Evolutionary conservation across 2,329 filamentous ascomycete genomes (phyloP).

Genomic region (Aschersonia sp.): DNA sequence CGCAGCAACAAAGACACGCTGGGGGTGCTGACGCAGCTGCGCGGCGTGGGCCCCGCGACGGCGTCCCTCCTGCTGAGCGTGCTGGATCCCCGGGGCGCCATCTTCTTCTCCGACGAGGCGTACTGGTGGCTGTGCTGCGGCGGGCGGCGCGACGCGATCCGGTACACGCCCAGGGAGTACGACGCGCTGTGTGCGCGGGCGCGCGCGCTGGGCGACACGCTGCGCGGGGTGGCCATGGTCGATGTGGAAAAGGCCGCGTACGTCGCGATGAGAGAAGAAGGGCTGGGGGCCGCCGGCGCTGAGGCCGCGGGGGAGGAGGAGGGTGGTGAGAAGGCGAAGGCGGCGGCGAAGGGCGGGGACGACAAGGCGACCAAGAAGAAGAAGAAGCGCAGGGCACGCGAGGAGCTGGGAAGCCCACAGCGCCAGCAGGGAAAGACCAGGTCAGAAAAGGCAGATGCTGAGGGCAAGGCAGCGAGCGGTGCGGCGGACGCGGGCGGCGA

Average conservation of each 20-base stretch:
- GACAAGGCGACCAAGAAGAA: background rate
- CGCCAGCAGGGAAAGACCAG: background rate
- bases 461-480: background rate
- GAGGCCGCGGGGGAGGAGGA: no score
- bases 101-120: conserved; percentile 72
- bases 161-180: conserved; percentile 60
- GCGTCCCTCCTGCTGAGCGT: conserved; percentile 60
- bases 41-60: conserved; percentile 66
- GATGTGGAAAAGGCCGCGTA: conserved; percentile 60
- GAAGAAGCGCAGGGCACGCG: background rate
- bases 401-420: background rate
- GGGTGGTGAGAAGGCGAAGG: no score
- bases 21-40: conserved; percentile 42
- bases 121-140: conserved; percentile 53
- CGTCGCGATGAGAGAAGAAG: conserved; percentile 38
- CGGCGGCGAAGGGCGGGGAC: background rate
- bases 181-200: conserved; percentile 31
- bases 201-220: conserved; percentile 26
- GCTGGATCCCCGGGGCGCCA: conserved; percentile 39
- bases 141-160: conserved; percentile 38
- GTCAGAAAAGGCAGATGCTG: background rate
- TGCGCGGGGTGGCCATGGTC: conserved; percentile 39
- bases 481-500: background rate
- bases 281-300: no score
- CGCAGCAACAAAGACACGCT: conserved; percentile 30